Percentiles rank a stretch among this genome's conserved stretches.
These are phyloP conservation scores for Xylaria arbuscula DNA, from an alignment of 2,329 filamentous ascomycete species.

Conservation along the genomic window DNA sequence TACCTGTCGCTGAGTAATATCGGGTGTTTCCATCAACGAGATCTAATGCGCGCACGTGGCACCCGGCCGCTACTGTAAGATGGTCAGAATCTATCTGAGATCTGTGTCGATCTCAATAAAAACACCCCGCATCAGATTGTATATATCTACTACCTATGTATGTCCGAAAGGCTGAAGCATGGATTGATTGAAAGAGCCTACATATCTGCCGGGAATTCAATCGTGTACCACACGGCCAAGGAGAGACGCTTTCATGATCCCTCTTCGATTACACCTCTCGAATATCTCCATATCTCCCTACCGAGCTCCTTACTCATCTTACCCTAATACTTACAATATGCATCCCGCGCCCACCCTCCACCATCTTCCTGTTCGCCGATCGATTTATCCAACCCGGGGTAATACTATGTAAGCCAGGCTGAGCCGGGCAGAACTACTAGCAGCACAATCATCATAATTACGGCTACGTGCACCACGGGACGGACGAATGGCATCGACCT, in stretches of 20 bases:
- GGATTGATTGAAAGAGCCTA: not conserved
- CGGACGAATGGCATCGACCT: not conserved
- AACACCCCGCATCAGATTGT: not conserved
- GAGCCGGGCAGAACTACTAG: not conserved
- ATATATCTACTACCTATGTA: no score
- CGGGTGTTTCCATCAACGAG: no score
- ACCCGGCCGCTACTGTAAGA: not conserved
- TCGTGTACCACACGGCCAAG: not conserved
- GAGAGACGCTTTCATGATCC: not conserved
- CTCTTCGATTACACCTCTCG: not conserved
- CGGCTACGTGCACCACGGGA: constrained; percentile 2
- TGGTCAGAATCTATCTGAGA: not conserved
- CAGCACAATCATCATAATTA: no score
- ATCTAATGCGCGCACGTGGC: no score
- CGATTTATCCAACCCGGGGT: constrained; percentile 21
- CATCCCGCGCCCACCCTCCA: not conserved
- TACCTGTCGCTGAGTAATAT: no score
- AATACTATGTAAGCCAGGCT: not conserved
- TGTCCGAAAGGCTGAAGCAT: not conserved
- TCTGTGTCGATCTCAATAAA: not conserved
- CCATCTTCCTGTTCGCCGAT: not conserved
- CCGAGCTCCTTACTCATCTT: no score
- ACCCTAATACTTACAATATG: no score
- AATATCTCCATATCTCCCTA: not conserved
- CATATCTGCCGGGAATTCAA: not conserved